Percentiles rank a stretch among this genome's conserved stretches.
Evolutionary conservation across 306 rosid genomes (phyloP).

Genomic region (Dryas alaskensis): DNA sequence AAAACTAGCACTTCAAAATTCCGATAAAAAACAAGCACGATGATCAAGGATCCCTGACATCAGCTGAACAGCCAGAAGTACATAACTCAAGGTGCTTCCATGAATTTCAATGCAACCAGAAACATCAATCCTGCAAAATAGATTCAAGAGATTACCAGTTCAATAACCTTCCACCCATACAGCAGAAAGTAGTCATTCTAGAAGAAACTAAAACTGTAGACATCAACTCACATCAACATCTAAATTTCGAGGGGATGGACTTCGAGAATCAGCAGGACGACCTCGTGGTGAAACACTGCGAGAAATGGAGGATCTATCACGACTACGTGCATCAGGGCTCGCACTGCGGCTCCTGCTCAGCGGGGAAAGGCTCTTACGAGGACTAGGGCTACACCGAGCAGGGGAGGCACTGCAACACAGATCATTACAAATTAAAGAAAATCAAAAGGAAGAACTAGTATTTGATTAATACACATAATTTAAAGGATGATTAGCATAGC

Average conservation of each 20-base stretch:
- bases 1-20: conserved; percentile 48
- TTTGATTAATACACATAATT: not conserved
- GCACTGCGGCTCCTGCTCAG: conserved; percentile 38
- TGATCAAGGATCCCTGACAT: conserved; percentile 36
- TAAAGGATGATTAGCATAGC: not conserved
- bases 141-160: not conserved
- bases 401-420: conserved; percentile 59
- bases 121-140: conserved; percentile 44
- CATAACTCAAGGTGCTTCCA: conserved; percentile 25
- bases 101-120: conserved; percentile 12
- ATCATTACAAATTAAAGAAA: not conserved
- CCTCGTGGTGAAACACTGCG: conserved; percentile 58
- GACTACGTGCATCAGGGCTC: conserved; percentile 54
- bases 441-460: not conserved
- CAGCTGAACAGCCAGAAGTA: conserved; percentile 40
- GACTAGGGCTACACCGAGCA: conserved; percentile 49
- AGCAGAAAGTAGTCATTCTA: not conserved
- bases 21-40: conserved; percentile 42
- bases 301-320: conserved; percentile 47
- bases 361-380: conserved; percentile 54
- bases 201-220: not conserved
- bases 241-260: conserved; percentile 54
- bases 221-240: conserved; percentile 63
- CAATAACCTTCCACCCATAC: not conserved
- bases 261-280: conserved; percentile 48